A percentile compares a stretch with the other conserved stretches of the same genome.
These are phyloP conservation scores for Pythium inflatum DNA, from an alignment of 352 stramenopile genomes.

Conservation along the genomic window DNA sequence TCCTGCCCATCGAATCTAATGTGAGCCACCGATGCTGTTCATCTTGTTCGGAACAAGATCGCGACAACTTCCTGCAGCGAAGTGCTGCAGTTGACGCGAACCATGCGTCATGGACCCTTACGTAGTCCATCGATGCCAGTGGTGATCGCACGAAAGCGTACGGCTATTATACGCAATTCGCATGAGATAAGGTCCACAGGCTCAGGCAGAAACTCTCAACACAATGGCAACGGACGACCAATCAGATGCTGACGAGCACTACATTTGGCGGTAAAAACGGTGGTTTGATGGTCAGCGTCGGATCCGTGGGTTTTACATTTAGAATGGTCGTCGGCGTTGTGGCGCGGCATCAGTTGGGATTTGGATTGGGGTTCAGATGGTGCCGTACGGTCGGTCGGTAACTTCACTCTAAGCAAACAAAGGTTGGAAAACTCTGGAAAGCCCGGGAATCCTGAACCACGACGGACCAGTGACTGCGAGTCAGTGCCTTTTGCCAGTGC, in stretches of 20 bases:
- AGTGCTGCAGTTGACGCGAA: neutral
- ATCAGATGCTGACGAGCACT: neutral
- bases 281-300: neutral
- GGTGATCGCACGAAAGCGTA: too few species aligned
- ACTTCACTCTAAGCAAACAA: neutral
- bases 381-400: slow-evolving; percentile 6
- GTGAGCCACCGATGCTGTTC: neutral
- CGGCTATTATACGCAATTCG: too few species aligned
- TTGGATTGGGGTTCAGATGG: slow-evolving; percentile 3
- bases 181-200: too few species aligned
- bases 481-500: too few species aligned
- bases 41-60: slow-evolving; percentile 9
- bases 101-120: neutral
- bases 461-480: too few species aligned
- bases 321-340: slow-evolving; percentile 10
- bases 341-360: neutral
- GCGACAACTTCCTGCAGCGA: neutral
- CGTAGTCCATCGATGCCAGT: too few species aligned
- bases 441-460: too few species aligned
- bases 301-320: slow-evolving; percentile 11
- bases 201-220: too few species aligned
- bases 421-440: too few species aligned
- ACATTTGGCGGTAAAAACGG: too few species aligned
- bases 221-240: neutral
- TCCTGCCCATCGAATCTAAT: neutral